A percentile compares a stretch with the other conserved stretches of the same genome.
These are phyloP conservation scores for Mrakia blollopis DNA, from an alignment of 768 basidiomycete species.

Conservation along the genomic window DNA sequence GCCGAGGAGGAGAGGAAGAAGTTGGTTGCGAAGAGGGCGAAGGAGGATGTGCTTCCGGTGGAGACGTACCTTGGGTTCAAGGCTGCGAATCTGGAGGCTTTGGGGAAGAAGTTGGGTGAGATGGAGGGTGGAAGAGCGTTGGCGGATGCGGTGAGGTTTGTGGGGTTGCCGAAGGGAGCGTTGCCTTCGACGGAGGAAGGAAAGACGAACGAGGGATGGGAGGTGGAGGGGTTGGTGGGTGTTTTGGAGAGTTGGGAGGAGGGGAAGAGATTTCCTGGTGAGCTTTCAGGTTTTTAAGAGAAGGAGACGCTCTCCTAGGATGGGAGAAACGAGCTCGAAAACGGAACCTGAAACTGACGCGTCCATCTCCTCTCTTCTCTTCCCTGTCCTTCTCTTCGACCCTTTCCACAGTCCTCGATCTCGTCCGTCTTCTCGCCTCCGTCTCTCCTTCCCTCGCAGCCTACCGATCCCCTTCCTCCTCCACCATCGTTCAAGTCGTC, in stretches of 20 bases:
- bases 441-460: constrained; percentile 54
- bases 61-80: constrained; percentile 69
- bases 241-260: constrained; percentile 34
- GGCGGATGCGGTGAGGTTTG: constrained; percentile 12
- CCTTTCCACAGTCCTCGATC: constrained; percentile 66
- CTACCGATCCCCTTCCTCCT: constrained; percentile 47
- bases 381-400: constrained; percentile 20
- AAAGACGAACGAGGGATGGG: constrained; percentile 20
- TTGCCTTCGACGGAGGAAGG: constrained; percentile 5
- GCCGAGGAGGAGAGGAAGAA: constrained; percentile 20
- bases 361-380: background rate
- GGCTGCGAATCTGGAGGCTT: constrained; percentile 71
- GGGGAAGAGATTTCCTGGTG: constrained; percentile 31
- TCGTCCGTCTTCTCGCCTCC: constrained; percentile 68
- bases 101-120: constrained; percentile 61
- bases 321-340: background rate
- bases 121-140: constrained; percentile 1
- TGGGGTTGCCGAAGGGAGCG: constrained; percentile 45
- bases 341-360: background rate
- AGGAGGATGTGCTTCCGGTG: constrained; percentile 43
- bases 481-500: constrained; percentile 56
- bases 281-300: too few species aligned
- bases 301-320: background rate
- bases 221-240: constrained; percentile 22
- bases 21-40: constrained; percentile 33